phyloP scores from a whole-genome alignment of 768 basidiomycete species.

The Tulasnella sp. region DNA sequence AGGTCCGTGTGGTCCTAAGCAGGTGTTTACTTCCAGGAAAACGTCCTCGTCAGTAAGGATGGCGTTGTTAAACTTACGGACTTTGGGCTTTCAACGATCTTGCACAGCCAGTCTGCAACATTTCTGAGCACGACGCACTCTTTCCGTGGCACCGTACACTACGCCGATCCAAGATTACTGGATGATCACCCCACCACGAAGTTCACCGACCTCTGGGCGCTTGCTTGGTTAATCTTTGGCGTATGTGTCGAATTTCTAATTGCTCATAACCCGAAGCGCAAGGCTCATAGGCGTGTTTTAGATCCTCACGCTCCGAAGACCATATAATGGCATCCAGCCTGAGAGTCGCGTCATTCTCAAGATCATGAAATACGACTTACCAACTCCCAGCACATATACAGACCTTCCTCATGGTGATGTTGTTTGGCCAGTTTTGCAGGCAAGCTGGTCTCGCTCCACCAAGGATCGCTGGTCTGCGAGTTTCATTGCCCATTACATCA shows the following conservation, averaged over 20 bases:
- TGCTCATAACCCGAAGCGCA: not conserved
- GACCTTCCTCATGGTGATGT: not conserved
- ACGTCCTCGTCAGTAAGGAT: slow-evolving; percentile 1
- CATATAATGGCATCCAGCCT: not conserved
- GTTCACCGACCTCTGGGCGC: not conserved
- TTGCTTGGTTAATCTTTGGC: not conserved
- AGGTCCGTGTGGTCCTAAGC: not conserved
- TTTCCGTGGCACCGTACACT: not conserved
- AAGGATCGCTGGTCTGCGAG: not conserved
- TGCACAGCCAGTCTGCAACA: not conserved
- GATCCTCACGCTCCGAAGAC: not conserved
- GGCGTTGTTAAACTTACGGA: slow-evolving; percentile 3
- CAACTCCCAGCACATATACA: not conserved
- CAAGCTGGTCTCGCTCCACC: slow-evolving; percentile 14
- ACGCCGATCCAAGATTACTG: not conserved
- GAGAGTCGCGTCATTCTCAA: slow-evolving; percentile 1
- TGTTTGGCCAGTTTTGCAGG: slow-evolving; percentile 6
- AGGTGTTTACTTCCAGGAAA: not conserved
- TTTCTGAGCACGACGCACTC: not conserved
- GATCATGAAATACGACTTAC: slow-evolving; percentile 1
- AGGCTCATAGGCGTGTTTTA: not conserved
- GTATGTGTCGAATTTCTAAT: not conserved
- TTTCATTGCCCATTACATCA: not conserved
- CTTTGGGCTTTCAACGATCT: slow-evolving; percentile 2
- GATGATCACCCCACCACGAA: not conserved